Percentiles rank a stretch among this genome's conserved stretches.
Conservation (phyloP, 2,329 filamentous ascomycete genomes). For the Rosellinia necatrix region DNA sequence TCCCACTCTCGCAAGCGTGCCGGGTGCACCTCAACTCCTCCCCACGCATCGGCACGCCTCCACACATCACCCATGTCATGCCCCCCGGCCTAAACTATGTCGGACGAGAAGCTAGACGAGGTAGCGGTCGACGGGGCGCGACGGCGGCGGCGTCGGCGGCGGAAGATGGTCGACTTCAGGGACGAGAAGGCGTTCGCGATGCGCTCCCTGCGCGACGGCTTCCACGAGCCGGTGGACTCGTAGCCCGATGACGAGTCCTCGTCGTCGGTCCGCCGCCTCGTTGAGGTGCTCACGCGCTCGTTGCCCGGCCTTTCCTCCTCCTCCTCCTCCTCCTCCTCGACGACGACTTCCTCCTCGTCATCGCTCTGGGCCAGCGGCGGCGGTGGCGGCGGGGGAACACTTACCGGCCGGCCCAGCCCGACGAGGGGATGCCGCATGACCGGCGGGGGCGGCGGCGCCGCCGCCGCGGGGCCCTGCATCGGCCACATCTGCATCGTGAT, state of each 20-base stretch:
- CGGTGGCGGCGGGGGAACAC: neutral
- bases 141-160: constrained; percentile 8
- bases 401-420: neutral
- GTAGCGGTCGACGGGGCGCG: neutral
- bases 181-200: constrained; percentile 13
- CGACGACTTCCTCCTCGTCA: neutral
- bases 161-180: constrained; percentile 12
- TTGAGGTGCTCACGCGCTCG: no score
- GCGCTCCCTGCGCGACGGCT: constrained; percentile 1
- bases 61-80: no score
- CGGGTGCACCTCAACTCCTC: no score
- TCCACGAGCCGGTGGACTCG: neutral
- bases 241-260: neutral
- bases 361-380: neutral
- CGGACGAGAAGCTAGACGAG: no score
- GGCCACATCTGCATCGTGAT: constrained; percentile 69
- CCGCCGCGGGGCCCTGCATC: no score
- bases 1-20: no score
- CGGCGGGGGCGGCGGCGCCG: neutral
- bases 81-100: no score
- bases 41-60: no score
- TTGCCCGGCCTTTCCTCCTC: no score
- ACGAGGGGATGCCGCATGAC: neutral
- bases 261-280: no score
- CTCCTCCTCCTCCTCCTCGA: neutral